Evolutionary conservation across 306 rosid genomes (phyloP), one percentile per base, ranked within the genome.

Genomic region (Sesbania bispinosa): DNA sequence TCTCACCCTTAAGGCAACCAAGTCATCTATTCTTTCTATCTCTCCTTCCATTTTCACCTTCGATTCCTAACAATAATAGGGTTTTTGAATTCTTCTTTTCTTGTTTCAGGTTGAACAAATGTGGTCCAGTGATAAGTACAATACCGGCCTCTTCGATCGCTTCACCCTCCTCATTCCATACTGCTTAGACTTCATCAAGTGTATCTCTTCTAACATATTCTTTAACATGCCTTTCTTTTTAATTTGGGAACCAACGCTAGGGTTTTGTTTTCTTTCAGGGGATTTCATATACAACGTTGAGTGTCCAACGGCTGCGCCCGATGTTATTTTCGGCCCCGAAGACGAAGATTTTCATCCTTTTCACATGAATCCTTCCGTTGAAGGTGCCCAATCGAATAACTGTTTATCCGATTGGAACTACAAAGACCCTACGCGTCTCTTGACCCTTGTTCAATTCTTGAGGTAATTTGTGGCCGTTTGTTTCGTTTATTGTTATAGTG

Each of bases 111-210:
- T 95, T 74, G 96, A 95, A 50, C 86, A 90, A 38, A 80, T 82
- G 85, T 95, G 99, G 96, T 91, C 99, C 3, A 81, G 93, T 7
- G 83, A 89, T 79, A 92, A 78, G 71, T 74, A 81, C 76, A 76
- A 50, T 77, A 82, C 89, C 1, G 82, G 84, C 27, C 23, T 77
- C 20, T 33, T 81, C 33, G 99, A 92, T 85, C 94, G 99, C 21
- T 92, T 95, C 88, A 85, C 96, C 10, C 65, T 95, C 70, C 85
- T 77, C 69, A 85, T 95, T 24, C 96, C 99, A 0, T 89, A 88
- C 67, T 95, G 99, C 80, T 83, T 95, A 38, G 99, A 95, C 77
- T 81, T 77, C 83, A 81, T 94, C 70, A 90, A 75, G 81, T 94
- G 99, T 91, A 80, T 61, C 7, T 35, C 5, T 42, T 7, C 35